Percentiles rank a stretch among this genome's conserved stretches.
phyloP scores from a whole-genome alignment of 352 stramenopile genomes.

The Pythium grandisporangium region DNA sequence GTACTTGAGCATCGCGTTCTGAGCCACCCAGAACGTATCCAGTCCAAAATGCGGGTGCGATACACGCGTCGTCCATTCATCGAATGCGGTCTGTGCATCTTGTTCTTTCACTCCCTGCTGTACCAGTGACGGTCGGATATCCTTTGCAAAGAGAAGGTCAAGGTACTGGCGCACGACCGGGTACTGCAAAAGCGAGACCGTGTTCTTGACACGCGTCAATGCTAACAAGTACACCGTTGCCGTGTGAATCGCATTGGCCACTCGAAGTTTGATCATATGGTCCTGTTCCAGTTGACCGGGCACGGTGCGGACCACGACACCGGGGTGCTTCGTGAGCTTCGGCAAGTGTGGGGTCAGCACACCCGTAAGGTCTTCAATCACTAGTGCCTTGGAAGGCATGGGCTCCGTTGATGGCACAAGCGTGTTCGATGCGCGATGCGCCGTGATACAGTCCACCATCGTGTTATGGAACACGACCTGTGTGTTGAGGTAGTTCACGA shows the following conservation, averaged over 20 bases:
- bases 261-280: slow-evolving; percentile 85
- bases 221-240: slow-evolving; percentile 81
- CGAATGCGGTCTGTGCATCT: slow-evolving; percentile 30
- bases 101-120: slow-evolving; percentile 17
- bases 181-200: slow-evolving; percentile 13
- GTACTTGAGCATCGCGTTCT: slow-evolving; percentile 75
- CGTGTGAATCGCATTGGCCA: slow-evolving; percentile 90
- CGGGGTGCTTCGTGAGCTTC: slow-evolving; percentile 20
- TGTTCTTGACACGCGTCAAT: slow-evolving; percentile 28
- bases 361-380: slow-evolving; percentile 50
- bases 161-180: slow-evolving; percentile 53
- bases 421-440: slow-evolving; percentile 24
- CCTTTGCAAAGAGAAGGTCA: slow-evolving; percentile 67
- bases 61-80: slow-evolving; percentile 84
- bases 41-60: slow-evolving; percentile 86
- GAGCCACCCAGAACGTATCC: slow-evolving; percentile 89
- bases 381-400: slow-evolving; percentile 45
- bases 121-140: slow-evolving; percentile 61
- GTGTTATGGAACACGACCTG: slow-evolving; percentile 77
- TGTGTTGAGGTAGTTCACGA: slow-evolving; percentile 25
- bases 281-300: slow-evolving; percentile 54
- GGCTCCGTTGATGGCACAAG: slow-evolving; percentile 57
- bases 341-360: slow-evolving; percentile 24
- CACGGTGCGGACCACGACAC: slow-evolving; percentile 34
- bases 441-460: slow-evolving; percentile 78